phyloP scores from a whole-genome alignment of 805 yeast species.

The Starmerella stigmatis region DNA sequence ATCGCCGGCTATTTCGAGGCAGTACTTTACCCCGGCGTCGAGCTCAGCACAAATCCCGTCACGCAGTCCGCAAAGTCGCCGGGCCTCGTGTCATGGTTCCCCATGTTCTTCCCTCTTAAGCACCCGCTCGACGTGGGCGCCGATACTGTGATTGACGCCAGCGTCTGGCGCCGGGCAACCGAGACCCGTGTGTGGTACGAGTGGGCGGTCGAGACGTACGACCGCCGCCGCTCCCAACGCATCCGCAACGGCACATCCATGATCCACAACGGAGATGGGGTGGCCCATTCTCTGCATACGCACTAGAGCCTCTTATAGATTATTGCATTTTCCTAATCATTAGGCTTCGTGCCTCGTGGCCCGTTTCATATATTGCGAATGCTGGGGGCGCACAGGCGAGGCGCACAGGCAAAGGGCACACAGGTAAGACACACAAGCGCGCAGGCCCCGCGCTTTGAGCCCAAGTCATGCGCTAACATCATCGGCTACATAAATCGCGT shows the following conservation, averaged over 20 bases:
- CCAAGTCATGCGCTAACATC: no score
- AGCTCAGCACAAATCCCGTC: slow-evolving; percentile 43
- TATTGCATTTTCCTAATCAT: neutral
- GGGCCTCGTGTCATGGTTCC: slow-evolving; percentile 56
- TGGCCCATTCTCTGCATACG: slow-evolving; percentile 11
- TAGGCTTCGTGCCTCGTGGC: no score
- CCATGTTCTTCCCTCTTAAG: slow-evolving; percentile 51
- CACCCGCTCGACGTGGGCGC: slow-evolving; percentile 44
- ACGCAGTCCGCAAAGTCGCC: slow-evolving; percentile 31
- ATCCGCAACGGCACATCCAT: slow-evolving; percentile 24
- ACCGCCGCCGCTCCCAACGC: slow-evolving; percentile 16
- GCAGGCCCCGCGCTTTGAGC: no score
- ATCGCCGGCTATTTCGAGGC: slow-evolving; percentile 68
- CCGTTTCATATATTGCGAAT: no score
- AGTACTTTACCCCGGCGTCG: slow-evolving; percentile 48
- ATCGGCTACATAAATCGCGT: no score
- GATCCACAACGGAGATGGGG: slow-evolving; percentile 28
- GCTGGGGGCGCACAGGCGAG: no score
- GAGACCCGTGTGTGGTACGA: slow-evolving; percentile 50
- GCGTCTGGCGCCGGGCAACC: slow-evolving; percentile 40
- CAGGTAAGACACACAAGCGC: no score
- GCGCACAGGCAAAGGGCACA: no score
- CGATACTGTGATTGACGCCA: slow-evolving; percentile 44
- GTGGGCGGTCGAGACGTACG: slow-evolving; percentile 35
- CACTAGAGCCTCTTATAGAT: neutral